Conservation (phyloP, 371 early-diverging fungal species). For the Coemansia sp. region DNA sequence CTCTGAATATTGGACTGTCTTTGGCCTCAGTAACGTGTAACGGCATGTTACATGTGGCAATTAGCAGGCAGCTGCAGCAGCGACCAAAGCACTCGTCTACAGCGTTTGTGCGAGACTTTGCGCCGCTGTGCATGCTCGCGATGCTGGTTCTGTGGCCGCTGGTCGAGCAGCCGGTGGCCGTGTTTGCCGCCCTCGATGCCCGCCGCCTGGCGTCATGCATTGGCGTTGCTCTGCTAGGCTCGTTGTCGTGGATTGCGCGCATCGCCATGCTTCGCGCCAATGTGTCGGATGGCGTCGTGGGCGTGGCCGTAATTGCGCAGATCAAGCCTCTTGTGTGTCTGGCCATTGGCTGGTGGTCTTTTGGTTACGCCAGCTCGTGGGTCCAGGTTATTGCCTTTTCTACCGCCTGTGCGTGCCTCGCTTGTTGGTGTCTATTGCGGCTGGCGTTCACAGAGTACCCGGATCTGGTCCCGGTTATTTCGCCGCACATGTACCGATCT, state of each 20-base stretch:
- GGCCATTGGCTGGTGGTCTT: constrained; percentile 42
- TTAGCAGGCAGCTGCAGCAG: neutral
- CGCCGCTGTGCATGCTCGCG: constrained; percentile 27
- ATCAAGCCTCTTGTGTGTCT: constrained; percentile 19
- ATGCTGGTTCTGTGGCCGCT: constrained; percentile 35
- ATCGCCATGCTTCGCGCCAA: constrained; percentile 15
- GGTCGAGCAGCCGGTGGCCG: constrained; percentile 20
- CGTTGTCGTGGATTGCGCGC: constrained; percentile 12
- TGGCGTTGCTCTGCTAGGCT: constrained; percentile 24
- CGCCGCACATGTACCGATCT: constrained; percentile 3
- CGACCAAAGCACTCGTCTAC: constrained; percentile 16
- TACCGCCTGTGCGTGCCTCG: neutral
- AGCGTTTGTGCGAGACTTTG: constrained; percentile 26
- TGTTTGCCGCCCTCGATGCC: constrained; percentile 7
- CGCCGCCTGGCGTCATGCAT: neutral
- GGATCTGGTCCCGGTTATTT: constrained; percentile 1
- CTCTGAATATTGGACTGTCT: constrained; percentile 7
- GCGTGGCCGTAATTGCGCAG: constrained; percentile 21
- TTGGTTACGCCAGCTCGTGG: constrained; percentile 13
- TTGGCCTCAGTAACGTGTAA: constrained; percentile 3
- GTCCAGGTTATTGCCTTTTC: constrained; percentile 21
- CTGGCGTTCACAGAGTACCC: neutral
- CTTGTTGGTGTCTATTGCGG: neutral
- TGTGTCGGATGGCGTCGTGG: constrained; percentile 19
- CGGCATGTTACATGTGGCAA: constrained; percentile 8